These are phyloP conservation scores for Triticum timopheevii DNA, from an alignment of 176 grass and related monocot species.

Conservation along the genomic window DNA sequence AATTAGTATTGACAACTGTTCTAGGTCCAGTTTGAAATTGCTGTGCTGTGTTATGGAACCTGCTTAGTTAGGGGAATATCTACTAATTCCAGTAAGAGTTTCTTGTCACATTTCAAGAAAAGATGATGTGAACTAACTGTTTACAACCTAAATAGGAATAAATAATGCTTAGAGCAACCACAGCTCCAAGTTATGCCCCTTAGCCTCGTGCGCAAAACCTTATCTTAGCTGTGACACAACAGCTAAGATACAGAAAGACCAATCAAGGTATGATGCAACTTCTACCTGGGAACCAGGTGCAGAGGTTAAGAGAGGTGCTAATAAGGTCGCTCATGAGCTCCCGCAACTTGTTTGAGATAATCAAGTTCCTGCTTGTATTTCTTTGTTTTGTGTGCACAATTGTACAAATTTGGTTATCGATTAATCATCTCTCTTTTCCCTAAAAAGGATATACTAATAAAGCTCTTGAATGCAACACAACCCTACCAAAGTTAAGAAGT, in stretches of 20 bases:
- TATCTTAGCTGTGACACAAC: background rate
- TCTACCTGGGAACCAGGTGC: background rate
- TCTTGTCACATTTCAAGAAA: background rate
- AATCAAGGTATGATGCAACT: background rate
- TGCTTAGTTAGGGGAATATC: background rate
- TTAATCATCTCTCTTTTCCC: no score
- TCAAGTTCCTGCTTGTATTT: no score
- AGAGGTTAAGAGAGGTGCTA: no score
- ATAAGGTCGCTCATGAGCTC: no score
- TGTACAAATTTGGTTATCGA: no score
- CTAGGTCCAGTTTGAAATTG: background rate
- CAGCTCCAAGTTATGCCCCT: background rate
- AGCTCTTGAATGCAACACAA: no score
- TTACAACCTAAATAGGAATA: background rate
- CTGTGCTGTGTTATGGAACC: background rate
- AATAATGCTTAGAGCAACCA: background rate
- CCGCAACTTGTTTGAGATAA: no score
- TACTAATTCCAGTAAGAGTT: background rate
- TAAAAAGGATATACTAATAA: no score
- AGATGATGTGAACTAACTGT: background rate
- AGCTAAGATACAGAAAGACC: background rate
- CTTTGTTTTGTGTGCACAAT: no score
- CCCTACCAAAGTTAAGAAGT: no score
- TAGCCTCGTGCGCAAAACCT: background rate
- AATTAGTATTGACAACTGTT: background rate